Conservation (phyloP, 2,329 filamentous ascomycete species). For the Nemania diffusa region DNA sequence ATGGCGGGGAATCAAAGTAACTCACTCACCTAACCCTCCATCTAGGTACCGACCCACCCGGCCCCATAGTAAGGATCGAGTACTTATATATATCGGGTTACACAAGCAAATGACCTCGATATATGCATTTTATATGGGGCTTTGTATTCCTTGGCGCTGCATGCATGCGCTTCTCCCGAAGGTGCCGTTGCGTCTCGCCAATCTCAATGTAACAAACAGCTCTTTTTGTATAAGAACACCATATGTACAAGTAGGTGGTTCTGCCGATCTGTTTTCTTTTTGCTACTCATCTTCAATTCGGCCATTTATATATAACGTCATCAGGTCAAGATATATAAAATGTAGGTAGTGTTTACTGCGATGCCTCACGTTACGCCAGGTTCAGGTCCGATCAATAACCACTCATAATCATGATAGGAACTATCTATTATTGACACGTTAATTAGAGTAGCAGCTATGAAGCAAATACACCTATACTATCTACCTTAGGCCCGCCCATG, state of each 20-base stretch:
- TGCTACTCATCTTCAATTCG: too few relatives aligned
- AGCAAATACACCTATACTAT: neutral
- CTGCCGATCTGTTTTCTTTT: too few relatives aligned
- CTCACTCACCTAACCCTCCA: conserved; percentile 1
- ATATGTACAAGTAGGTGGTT: too few relatives aligned
- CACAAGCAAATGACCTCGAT: neutral
- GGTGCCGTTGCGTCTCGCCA: neutral
- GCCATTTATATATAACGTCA: too few relatives aligned
- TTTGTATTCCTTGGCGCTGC: neutral
- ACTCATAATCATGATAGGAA: neutral
- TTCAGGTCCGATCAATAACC: neutral
- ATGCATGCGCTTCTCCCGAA: neutral
- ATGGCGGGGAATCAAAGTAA: neutral
- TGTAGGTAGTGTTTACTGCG: too few relatives aligned
- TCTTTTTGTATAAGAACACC: too few relatives aligned
- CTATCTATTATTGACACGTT: neutral
- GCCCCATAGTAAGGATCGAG: neutral
- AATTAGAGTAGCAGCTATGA: neutral
- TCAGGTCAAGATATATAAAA: too few relatives aligned
- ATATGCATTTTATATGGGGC: neutral
- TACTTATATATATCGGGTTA: neutral
- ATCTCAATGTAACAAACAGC: neutral
- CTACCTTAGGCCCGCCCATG: too few relatives aligned
- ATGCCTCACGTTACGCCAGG: neutral
- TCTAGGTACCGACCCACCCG: neutral